Evolutionary conservation across 768 basidiomycete species (phyloP), one percentile per base, ranked within the genome.

Genomic region (Boletus subparvulus): DNA sequence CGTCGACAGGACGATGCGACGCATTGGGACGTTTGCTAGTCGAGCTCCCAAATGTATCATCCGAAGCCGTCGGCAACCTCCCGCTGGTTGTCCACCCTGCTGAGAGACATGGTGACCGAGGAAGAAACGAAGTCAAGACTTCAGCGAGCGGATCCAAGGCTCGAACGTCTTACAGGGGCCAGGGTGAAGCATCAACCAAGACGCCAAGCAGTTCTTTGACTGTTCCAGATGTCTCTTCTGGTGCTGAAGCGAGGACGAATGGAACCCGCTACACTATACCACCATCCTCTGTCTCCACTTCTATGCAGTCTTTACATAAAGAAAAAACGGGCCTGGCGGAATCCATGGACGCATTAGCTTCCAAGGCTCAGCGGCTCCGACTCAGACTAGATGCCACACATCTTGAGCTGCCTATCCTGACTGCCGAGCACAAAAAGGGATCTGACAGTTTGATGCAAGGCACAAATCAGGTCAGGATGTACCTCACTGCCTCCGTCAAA

Each of bases 381-480:
- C 32, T 48, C 11, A 17, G 17, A 11, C 2, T 40, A 9, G 33
- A 51, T 26, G 19, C 17, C 4, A 11, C 46, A 0, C 14, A 1
- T 24, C 50, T 59, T 6, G 55, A 59, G 26, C 17, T 59, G 2
- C 58, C 58, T 4, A 52, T 59, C n/a, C 36, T 59, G 13, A 6
- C 41, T 5, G 55, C 19, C 36, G 50, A 58, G 36, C 43, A 59
- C 40, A 59, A 58, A 8, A 44, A 30, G 21, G 37, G 32, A 3
- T 46, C 54, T 0, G 48, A 42, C 8, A 12, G 9, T 13, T 3
- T 24, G 3, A 24, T 26, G 11, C 42, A 58, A 32, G 48, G 54
- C 4, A 59, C 48, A 5, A 59, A 59, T 36, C 48, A 54, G 24
- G 3, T 59, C 1, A 45, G 58, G 28, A 59, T 56, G 49, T 56